A percentile compares a stretch with the other conserved stretches of the same genome.
Evolutionary conservation across 305 asterid species (phyloP).

Genomic region (Solanum hybrid): DNA sequence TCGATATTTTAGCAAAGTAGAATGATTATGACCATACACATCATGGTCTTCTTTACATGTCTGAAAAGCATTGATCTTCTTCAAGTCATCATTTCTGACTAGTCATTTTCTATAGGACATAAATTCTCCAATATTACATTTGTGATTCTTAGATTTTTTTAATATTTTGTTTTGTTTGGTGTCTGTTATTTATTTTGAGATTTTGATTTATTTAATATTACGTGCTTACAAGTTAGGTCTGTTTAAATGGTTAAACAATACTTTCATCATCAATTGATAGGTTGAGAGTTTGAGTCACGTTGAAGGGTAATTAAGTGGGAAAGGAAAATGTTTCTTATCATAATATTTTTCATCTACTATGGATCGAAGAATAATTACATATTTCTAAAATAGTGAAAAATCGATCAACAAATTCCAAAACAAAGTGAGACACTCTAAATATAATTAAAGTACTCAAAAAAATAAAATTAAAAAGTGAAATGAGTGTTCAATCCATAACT

Average conservation of each 20-base stretch:
- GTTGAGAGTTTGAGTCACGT: not conserved
- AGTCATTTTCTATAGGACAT: not conserved
- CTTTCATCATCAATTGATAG: not conserved
- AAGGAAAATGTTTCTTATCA: not conserved
- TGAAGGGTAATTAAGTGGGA: not conserved
- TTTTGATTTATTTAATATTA: not conserved
- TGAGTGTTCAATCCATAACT: not conserved
- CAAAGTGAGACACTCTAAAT: not conserved
- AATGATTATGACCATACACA: not conserved
- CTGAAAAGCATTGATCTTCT: not conserved
- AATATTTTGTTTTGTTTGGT: not conserved
- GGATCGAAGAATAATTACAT: no score
- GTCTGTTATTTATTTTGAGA: not conserved
- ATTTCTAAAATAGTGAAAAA: not conserved
- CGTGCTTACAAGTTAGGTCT: not conserved
- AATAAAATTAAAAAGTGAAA: not conserved
- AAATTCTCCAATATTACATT: not conserved
- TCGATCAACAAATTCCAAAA: not conserved
- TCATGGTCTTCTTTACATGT: not conserved
- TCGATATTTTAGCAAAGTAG: not conserved
- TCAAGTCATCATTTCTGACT: not conserved
- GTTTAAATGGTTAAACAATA: not conserved
- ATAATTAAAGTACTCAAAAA: not conserved
- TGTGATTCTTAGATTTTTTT: not conserved
- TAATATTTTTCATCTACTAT: not conserved